Base-by-base conservation (phyloP, 148 eudicot genomes). In the Vaccinium vitisidaea region DNA sequence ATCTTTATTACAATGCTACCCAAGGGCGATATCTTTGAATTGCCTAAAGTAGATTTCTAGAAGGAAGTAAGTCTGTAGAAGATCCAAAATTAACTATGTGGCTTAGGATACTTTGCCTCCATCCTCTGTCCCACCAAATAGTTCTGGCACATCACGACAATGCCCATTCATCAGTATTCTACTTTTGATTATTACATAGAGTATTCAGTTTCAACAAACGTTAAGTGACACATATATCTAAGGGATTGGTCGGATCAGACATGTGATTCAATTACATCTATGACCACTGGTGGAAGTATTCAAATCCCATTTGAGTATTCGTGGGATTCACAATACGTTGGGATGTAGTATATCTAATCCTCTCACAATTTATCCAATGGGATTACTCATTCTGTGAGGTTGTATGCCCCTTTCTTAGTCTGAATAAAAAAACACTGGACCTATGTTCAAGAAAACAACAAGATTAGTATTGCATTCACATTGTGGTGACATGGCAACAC, bases 31-130 rank as follows among this genome's bases (percentile, higher is more conserved):
- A 56, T 30, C 49, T 55, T 36, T 8, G 15, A 21, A 14, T 53
- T 53, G 2, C 25, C 23, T 0, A 79, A 16, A 36, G 67, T 48
- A 55, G 48, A 54, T 52, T 25, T 52, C 39, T 77, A 13, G 80
- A 52, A 77, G 30, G 11, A 39, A 53, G 13, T 27, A 27, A 77
- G 12, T 79, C 55, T 27, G 65, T 21, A 54, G 81, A 54, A 53
- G 11, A 54, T 59, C 27, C 67, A 79, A 8, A 18, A 79, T 9
- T 36, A 79, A 7, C 14, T 4, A 18, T 7, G 71, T 25, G 71
- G 71, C 71, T 65, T 65, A 25, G 71, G 36, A 69, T 69, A 69
- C 74, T 69, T 69, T 69, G 39, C 6, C 74, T 69, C 74, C 74
- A 67, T 67, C 73, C 36, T 23, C 32, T 67, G 73, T 25, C 73